Percentiles rank a stretch among this genome's conserved stretches.
phyloP scores from a whole-genome alignment of 1,284 basidiomycete genomes.

The Ceratobasidium sp. region DNA sequence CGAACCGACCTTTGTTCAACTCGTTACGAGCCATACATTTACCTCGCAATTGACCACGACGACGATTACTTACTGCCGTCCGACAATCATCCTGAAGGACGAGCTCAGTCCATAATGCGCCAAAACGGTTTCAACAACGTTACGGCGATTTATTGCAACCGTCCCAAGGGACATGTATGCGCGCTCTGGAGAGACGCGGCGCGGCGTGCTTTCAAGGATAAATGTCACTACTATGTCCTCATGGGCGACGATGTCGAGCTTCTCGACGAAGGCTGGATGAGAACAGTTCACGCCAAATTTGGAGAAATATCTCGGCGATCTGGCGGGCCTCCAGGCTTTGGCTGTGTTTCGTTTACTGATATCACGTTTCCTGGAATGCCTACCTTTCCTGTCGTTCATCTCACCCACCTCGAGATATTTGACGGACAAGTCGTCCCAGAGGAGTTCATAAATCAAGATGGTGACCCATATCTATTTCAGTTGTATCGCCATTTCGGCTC shows the following conservation, averaged over 20 bases:
- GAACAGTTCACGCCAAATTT: conserved; percentile 54
- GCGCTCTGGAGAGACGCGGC: conserved; percentile 63
- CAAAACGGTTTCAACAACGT: conserved; percentile 53
- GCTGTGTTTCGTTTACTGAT: conserved; percentile 66
- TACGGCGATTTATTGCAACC: conserved; percentile 49
- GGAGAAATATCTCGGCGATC: conserved; percentile 48
- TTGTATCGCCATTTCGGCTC: conserved; percentile 65
- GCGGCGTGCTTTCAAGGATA: conserved; percentile 56
- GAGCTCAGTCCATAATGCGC: conserved; percentile 52
- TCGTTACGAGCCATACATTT: conserved; percentile 55
- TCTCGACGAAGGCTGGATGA: conserved; percentile 62
- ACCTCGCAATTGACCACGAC: conserved; percentile 62
- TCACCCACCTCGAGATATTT: conserved; percentile 64
- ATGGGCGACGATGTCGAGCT: conserved; percentile 64
- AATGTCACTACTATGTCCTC: conserved; percentile 61
- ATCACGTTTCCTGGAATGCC: conserved; percentile 65
- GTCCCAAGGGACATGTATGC: conserved; percentile 59
- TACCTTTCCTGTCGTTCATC: conserved; percentile 64
- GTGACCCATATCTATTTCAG: conserved; percentile 65
- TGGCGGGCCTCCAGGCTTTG: conserved; percentile 57
- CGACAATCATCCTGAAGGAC: conserved; percentile 19
- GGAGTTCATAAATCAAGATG: conserved; percentile 65
- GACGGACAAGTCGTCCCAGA: conserved; percentile 59
- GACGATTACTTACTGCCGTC: conserved; percentile 54
- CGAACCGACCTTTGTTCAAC: conserved; percentile 49